phyloP scores from a whole-genome alignment of 352 stramenopile genomes.

The Pseudoperonospora humuli region DNA sequence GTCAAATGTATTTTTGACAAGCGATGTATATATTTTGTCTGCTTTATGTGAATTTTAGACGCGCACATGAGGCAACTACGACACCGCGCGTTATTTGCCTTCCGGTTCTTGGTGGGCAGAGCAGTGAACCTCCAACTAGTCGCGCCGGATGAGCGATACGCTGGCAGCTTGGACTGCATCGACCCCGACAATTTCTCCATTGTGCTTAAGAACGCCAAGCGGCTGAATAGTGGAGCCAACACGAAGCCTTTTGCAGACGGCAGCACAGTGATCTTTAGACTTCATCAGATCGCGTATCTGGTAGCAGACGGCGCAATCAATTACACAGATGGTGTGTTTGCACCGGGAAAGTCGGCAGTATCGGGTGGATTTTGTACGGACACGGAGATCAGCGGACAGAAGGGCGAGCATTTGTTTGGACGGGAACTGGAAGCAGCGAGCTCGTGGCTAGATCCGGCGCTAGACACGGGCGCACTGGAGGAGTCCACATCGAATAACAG shows the following conservation, averaged over 20 bases:
- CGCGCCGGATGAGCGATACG: conserved; percentile 46
- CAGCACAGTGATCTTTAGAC: conserved; percentile 71
- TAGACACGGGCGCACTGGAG: conserved; percentile 73
- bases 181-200: conserved; percentile 80
- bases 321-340: conserved; percentile 44
- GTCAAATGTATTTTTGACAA: neutral
- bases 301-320: conserved; percentile 48
- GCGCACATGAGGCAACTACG: conserved; percentile 58
- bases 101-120: conserved; percentile 75
- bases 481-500: conserved; percentile 20
- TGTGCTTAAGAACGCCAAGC: conserved; percentile 71
- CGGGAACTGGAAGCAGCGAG: conserved; percentile 56
- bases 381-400: conserved; percentile 83
- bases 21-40: neutral
- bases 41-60: conserved; percentile 31
- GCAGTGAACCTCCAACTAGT: conserved; percentile 60
- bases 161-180: conserved; percentile 70
- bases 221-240: conserved; percentile 16
- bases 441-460: conserved; percentile 74
- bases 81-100: conserved; percentile 73
- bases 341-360: conserved; percentile 10
- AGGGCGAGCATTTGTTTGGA: conserved; percentile 59
- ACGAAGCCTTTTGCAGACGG: conserved; percentile 56
- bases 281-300: conserved; percentile 55
- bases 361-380: conserved; percentile 70